Percentiles rank a stretch among this genome's conserved stretches.
Conservation (phyloP, 345 rosid genomes). For the Melaleuca quinquenervia region DNA sequence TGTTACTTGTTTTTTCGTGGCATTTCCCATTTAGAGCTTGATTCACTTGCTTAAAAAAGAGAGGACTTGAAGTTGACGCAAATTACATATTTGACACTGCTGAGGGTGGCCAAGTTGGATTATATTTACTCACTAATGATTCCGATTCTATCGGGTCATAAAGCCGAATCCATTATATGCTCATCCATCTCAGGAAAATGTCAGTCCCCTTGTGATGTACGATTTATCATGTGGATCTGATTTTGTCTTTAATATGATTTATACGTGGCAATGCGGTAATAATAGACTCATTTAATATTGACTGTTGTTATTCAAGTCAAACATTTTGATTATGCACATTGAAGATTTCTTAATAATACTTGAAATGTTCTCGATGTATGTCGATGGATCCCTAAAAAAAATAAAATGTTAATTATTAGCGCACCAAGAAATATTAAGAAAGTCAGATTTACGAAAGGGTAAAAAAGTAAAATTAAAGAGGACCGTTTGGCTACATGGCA, state of each 20-base stretch:
- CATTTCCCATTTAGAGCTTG: background rate
- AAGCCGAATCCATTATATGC: no score
- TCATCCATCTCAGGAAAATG: background rate
- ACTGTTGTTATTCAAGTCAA: background rate
- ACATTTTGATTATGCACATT: fast-evolving
- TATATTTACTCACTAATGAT: background rate
- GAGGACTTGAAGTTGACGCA: background rate
- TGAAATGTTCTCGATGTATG: background rate
- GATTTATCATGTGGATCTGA: no score
- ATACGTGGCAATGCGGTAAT: fast-evolving
- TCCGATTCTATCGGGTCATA: background rate
- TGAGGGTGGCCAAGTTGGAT: background rate
- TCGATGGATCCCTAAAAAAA: no score
- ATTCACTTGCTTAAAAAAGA: background rate
- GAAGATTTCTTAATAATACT: fast-evolving
- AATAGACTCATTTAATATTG: fast-evolving
- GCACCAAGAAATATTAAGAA: background rate
- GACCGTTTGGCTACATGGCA: background rate
- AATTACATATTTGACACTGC: background rate
- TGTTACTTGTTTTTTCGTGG: background rate
- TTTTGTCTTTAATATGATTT: background rate
- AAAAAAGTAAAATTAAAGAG: background rate
- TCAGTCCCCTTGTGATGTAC: background rate
- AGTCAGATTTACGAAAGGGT: background rate
- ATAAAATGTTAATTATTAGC: background rate